Conservation (phyloP, 192 early-diverging fungal species). For the Mortierella antarctica region DNA sequence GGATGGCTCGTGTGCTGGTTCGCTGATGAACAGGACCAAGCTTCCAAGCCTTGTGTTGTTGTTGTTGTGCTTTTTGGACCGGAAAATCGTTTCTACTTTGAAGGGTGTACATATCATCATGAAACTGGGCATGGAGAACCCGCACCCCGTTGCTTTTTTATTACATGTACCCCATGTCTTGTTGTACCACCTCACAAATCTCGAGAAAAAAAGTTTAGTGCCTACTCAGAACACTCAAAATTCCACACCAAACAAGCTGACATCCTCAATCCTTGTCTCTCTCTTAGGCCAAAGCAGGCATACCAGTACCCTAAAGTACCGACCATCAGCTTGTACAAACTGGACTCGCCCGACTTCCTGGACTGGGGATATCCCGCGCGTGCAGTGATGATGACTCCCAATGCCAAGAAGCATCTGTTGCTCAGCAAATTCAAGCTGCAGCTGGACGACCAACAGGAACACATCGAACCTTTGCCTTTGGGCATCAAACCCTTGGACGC, state of each 20-base stretch:
- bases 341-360: slow-evolving; percentile 52
- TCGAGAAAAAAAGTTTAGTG: too few relatives aligned
- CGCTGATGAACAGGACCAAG: too few relatives aligned
- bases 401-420: slow-evolving; percentile 53
- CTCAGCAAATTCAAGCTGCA: slow-evolving; percentile 59
- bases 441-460: slow-evolving; percentile 54
- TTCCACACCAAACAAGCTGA: neutral
- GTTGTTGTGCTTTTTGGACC: neutral
- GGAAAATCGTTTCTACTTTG: neutral
- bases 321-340: slow-evolving; percentile 54
- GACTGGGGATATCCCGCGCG: slow-evolving; percentile 63
- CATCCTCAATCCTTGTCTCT: neutral
- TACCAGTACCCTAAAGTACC: slow-evolving; percentile 63
- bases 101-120: too few relatives aligned
- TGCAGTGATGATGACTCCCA: slow-evolving; percentile 52
- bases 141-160: too few relatives aligned
- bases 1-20: too few relatives aligned
- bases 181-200: neutral
- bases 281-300: slow-evolving; percentile 53
- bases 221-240: too few relatives aligned
- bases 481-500: slow-evolving; percentile 56
- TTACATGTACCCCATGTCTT: too few relatives aligned
- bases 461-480: slow-evolving; percentile 51
- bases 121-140: too few relatives aligned
- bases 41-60: neutral